A percentile compares a stretch with the other conserved stretches of the same genome.
These are phyloP conservation scores for Cyclotella choctawhatcheeana DNA, from an alignment of 108 stramenopile genomes.

Conservation along the genomic window DNA sequence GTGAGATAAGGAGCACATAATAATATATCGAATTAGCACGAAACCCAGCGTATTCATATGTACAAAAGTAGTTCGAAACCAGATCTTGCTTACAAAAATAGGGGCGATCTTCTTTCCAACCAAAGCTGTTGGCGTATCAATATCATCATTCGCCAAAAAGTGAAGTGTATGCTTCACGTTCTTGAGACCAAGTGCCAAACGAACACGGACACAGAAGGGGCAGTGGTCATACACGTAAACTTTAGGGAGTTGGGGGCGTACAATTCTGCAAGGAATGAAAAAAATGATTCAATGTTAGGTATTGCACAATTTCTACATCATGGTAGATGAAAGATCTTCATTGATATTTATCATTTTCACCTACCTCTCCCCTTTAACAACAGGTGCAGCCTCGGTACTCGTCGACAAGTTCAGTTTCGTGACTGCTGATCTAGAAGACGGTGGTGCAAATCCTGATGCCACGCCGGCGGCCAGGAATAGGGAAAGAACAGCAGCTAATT, in stretches of 20 bases:
- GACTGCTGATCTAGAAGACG: slow-evolving; percentile 2
- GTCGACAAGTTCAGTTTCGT: slow-evolving; percentile 38
- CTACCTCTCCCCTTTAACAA: slow-evolving; percentile 40
- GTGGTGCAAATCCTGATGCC: slow-evolving; percentile 15
- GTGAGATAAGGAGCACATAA: not conserved
- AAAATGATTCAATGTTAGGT: not conserved
- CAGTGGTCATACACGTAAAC: slow-evolving; percentile 98
- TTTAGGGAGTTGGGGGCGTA: slow-evolving; percentile 68
- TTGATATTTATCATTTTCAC: no score
- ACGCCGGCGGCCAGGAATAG: not conserved
- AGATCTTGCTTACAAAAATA: slow-evolving; percentile 93
- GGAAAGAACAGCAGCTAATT: slow-evolving; percentile 1
- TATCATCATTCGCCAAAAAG: slow-evolving; percentile 95
- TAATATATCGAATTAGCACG: not conserved
- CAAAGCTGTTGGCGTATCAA: slow-evolving; percentile 85
- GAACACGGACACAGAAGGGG: slow-evolving; percentile 96
- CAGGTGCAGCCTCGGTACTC: slow-evolving; percentile 44
- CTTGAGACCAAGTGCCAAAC: slow-evolving; percentile 93
- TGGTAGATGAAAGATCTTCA: not conserved
- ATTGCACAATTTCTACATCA: not conserved
- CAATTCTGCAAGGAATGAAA: slow-evolving; percentile 25
- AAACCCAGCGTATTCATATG: no score
- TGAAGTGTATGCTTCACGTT: slow-evolving; percentile 87
- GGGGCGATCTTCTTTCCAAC: slow-evolving; percentile 98
- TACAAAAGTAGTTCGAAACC: no score